phyloP scores from a whole-genome alignment of 257 asterid species.

The Eucommia ulmoides region DNA sequence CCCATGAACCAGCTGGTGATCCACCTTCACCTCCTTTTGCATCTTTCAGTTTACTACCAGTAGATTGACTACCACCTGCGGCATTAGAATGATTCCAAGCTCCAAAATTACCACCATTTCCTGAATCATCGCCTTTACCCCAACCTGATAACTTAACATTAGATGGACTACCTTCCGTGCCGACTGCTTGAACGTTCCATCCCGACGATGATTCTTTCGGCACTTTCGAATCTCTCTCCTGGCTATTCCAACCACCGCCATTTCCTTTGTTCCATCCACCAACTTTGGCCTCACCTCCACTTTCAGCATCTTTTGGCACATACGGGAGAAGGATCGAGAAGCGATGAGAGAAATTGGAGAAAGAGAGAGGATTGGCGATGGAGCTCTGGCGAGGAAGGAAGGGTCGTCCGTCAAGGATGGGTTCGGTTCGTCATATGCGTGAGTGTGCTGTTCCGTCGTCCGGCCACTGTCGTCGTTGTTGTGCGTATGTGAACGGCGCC shows the following conservation, averaged over 20 bases:
- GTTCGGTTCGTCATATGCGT: too few relatives aligned
- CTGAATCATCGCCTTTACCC: slow-evolving; percentile 3
- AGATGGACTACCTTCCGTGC: not conserved
- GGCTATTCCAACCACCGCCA: slow-evolving; percentile 15
- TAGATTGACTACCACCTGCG: not conserved
- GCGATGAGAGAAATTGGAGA: too few relatives aligned
- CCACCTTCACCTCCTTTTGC: slow-evolving; percentile 6
- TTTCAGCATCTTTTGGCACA: too few relatives aligned
- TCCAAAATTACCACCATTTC: slow-evolving; percentile 5
- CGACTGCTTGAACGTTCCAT: slow-evolving; percentile 1
- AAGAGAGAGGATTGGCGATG: too few relatives aligned
- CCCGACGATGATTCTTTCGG: slow-evolving; percentile 15
- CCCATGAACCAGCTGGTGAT: slow-evolving; percentile 26
- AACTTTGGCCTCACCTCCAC: slow-evolving; percentile 10
- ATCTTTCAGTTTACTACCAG: not conserved
- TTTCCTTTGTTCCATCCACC: slow-evolving; percentile 21
- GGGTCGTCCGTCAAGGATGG: too few relatives aligned
- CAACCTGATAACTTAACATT: not conserved
- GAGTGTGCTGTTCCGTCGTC: too few relatives aligned
- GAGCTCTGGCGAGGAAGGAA: too few relatives aligned
- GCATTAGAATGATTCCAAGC: slow-evolving; percentile 11
- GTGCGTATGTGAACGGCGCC: too few relatives aligned
- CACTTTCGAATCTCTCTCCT: slow-evolving; percentile 7
- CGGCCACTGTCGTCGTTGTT: too few relatives aligned
- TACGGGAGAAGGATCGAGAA: too few relatives aligned